A percentile compares a stretch with the other conserved stretches of the same genome.
Conservation (phyloP, 441 rosid species). For the Adansonia rubrostipa region DNA sequence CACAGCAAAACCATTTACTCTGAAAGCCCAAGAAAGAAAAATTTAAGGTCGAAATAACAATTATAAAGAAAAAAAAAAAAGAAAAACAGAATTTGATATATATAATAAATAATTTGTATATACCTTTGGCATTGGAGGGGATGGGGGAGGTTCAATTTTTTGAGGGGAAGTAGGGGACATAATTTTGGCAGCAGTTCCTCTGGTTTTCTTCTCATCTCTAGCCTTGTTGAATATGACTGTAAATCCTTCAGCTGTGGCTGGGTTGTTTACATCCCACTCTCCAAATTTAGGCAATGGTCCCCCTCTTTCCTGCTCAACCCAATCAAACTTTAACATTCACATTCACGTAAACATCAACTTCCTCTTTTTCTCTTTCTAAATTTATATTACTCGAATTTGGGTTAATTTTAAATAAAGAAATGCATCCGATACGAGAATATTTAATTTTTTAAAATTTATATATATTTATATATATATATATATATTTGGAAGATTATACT, state of each 20-base stretch:
- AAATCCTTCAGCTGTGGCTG: slow-evolving; percentile 23
- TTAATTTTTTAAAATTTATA: too few species aligned
- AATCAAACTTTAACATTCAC: background rate
- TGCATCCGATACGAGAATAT: too few species aligned
- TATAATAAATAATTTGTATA: too few species aligned
- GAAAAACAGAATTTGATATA: background rate
- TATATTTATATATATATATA: too few species aligned
- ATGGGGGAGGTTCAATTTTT: background rate
- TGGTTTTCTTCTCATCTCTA: slow-evolving; percentile 20
- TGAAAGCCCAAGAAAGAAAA: background rate
- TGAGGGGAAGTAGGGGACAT: background rate
- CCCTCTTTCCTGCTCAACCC: slow-evolving; percentile 4
- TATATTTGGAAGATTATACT: too few species aligned
- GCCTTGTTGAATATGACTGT: slow-evolving; percentile 22
- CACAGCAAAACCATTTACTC: slow-evolving; percentile 24
- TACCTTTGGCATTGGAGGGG: slow-evolving; percentile 16
- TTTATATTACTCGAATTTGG: too few species aligned
- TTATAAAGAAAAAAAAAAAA: background rate
- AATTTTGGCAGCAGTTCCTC: background rate
- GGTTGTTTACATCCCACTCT: slow-evolving; percentile 27
- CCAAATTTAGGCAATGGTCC: slow-evolving; percentile 20
- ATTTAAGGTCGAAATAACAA: background rate
- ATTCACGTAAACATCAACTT: background rate
- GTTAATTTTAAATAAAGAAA: too few species aligned
- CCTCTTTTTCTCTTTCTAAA: too few species aligned